Evolutionary conservation across 306 rosid species (phyloP).

Genomic region (Sindora glabra): DNA sequence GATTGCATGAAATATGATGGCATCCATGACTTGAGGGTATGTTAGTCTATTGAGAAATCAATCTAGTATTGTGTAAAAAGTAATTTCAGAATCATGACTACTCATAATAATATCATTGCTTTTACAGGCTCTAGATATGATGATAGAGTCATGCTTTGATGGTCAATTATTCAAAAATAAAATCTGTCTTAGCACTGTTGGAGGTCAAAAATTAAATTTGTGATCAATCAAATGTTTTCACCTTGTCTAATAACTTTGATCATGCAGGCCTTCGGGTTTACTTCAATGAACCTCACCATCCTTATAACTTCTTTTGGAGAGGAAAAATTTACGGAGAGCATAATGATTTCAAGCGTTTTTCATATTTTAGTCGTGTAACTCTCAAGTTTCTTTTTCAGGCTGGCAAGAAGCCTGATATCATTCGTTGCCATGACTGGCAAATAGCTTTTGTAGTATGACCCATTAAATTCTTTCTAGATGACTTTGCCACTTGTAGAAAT

Average conservation of each 20-base stretch:
- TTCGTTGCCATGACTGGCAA: conserved; percentile 99
- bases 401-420: conserved; percentile 95
- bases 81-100: conserved; percentile 2
- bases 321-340: conserved; percentile 72
- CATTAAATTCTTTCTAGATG: conserved; percentile 6
- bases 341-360: conserved; percentile 88
- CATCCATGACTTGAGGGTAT: conserved; percentile 44
- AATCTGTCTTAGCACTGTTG: conserved; percentile 92
- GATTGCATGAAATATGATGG: conserved; percentile 44
- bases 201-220: conserved; percentile 42
- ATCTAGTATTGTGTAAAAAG: not conserved
- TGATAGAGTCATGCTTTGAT: conserved; percentile 75
- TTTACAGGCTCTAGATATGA: conserved; percentile 61
- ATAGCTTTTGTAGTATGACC: conserved; percentile 86
- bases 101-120: conserved; percentile 13
- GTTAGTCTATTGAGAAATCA: conserved; percentile 10
- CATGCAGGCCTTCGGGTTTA: conserved; percentile 91
- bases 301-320: conserved; percentile 80
- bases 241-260: conserved; percentile 21
- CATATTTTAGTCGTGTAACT: conserved; percentile 89
- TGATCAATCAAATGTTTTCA: conserved; percentile 1
- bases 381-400: conserved; percentile 88
- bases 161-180: conserved; percentile 72
- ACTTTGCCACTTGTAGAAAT: not conserved
- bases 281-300: conserved; percentile 93